Percentiles rank a stretch among this genome's conserved stretches.
These are phyloP conservation scores for Fusarium neocosmosporiellum DNA, from an alignment of 2,329 filamentous ascomycete genomes.

Conservation along the genomic window DNA sequence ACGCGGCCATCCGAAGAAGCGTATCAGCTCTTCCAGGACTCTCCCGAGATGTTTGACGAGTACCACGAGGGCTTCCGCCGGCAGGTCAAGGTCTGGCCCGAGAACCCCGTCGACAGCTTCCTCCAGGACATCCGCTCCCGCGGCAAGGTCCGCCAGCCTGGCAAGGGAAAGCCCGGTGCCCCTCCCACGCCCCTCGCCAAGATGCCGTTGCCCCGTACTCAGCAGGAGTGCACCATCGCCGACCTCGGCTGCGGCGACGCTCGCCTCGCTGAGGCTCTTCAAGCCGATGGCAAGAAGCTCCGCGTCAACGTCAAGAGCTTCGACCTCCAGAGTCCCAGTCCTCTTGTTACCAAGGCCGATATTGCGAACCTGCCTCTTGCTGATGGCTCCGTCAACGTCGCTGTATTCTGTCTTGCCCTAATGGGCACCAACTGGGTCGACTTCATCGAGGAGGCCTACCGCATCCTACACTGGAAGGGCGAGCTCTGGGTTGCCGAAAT, in stretches of 20 bases:
- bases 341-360: slow-evolving; percentile 87
- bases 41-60: slow-evolving; percentile 93
- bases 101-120: slow-evolving; percentile 94
- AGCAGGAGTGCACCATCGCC: slow-evolving; percentile 80
- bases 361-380: slow-evolving; percentile 84
- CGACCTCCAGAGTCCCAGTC: slow-evolving; percentile 83
- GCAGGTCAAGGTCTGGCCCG: slow-evolving; percentile 95
- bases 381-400: slow-evolving; percentile 83
- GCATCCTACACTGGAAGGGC: slow-evolving; percentile 90
- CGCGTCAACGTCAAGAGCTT: slow-evolving; percentile 83
- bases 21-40: slow-evolving; percentile 82
- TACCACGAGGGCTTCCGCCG: slow-evolving; percentile 97
- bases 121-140: slow-evolving; percentile 76
- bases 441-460: slow-evolving; percentile 95
- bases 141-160: slow-evolving; percentile 62
- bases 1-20: slow-evolving; percentile 88
- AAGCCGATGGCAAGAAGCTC: slow-evolving; percentile 71
- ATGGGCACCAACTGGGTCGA: slow-evolving; percentile 99
- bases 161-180: slow-evolving; percentile 45
- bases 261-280: slow-evolving; percentile 77
- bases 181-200: slow-evolving; percentile 42
- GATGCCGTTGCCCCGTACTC: slow-evolving; percentile 75
- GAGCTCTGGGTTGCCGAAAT: slow-evolving; percentile 98
- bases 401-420: slow-evolving; percentile 93
- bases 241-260: slow-evolving; percentile 96